These are phyloP conservation scores for Termitomyces sp. DNA, from an alignment of 768 basidiomycete species.

Conservation along the genomic window DNA sequence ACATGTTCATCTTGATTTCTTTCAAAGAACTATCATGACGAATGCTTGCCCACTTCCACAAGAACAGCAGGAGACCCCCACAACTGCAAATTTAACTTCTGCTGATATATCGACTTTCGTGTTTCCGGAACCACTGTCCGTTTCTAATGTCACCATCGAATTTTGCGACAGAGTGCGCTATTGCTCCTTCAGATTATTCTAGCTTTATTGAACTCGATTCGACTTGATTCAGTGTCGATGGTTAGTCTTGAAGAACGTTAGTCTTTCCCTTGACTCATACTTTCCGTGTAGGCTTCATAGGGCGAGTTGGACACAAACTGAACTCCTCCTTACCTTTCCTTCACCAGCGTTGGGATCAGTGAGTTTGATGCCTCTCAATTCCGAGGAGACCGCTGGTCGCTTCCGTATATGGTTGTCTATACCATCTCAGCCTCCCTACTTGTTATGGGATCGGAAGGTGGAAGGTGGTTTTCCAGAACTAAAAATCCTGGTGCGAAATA, in stretches of 20 bases:
- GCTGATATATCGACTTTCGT: conserved; percentile 50
- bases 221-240: conserved; percentile 61
- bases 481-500: conserved; percentile 56
- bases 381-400: conserved; percentile 81
- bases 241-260: conserved; percentile 31
- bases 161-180: conserved; percentile 86
- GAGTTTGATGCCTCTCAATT: conserved; percentile 65
- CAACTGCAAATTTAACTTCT: neutral
- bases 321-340: conserved; percentile 87
- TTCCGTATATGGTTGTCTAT: conserved; percentile 84
- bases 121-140: conserved; percentile 38
- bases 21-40: neutral
- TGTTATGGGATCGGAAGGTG: conserved; percentile 87
- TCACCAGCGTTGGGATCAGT: conserved; percentile 65
- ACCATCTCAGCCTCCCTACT: conserved; percentile 27
- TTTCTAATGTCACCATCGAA: conserved; percentile 71
- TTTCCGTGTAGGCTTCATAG: conserved; percentile 68
- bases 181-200: conserved; percentile 6
- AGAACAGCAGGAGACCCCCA: neutral
- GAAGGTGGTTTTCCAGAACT: conserved; percentile 93
- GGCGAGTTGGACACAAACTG: conserved; percentile 91
- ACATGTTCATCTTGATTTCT: conserved; percentile 19
- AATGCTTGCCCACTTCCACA: conserved; percentile 1
- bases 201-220: neutral
- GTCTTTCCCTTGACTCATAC: neutral